Evolutionary conservation across 2,329 filamentous ascomycete genomes (phyloP), one percentile per base, ranked within the genome.

Genomic region (Epichloe sp.): DNA sequence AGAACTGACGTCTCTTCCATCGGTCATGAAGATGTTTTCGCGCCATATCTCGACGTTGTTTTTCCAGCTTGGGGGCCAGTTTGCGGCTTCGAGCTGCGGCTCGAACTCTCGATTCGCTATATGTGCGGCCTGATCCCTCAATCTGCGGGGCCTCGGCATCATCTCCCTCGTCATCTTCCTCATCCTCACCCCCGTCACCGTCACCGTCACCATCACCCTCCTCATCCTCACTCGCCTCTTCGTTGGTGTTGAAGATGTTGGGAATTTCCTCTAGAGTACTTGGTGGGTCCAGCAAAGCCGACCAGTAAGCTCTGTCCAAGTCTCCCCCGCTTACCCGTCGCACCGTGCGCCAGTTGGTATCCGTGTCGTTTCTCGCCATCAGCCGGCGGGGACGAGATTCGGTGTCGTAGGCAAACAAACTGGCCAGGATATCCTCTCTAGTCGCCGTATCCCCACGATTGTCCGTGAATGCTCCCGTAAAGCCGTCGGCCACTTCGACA

Each of bases 1-100:
- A 94, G 59, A 93, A 94, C 40, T 83, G 80, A 44, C 88, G 76
- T 53, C 85, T 77, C 59, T 78, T 79, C 87, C 87, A 93, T 47
- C 87, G 76, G 50, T 90, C 80, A 58, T 84, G 75, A 37, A 88
- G 71, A 56, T 74, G 73, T 40, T 68, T 70, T 14, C 77, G 70
- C 1, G 76, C 75, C 66, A 70, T 67, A 6, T 68, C 64, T 31
- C 68, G 63, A 26, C 68, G 63, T 17, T 68, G 62, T 52, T 68
- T 71, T 42, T 71, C 67, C 50, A 69, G 62, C 47, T 65, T 67
- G 2, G 66, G 64, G 1, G 62, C 65, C 38, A 65, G 56, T 8
- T 63, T 66, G n/a, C 66, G 68, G 36, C 58, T 65, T 21, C 63
- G 66, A 6, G 62, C 59, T 14, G 67, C 64, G 4, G 65, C 63